Evolutionary conservation across 805 yeast genomes (phyloP), one percentile per base, ranked within the genome.

Genomic region (Candida vartiovaarae): DNA sequence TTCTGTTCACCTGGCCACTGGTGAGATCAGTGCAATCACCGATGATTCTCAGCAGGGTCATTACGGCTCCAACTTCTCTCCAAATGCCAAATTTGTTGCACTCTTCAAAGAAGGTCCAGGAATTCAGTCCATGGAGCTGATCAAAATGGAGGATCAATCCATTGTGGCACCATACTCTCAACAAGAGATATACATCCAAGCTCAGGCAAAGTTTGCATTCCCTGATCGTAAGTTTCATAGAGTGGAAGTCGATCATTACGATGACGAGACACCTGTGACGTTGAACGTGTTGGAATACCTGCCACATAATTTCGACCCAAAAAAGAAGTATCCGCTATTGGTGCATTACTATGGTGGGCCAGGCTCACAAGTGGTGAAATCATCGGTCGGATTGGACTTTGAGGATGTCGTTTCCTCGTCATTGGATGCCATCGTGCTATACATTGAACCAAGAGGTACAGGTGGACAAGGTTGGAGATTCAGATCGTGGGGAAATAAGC

Each of bases 301-400:
- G 33, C 98, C 98, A 1, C 70, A 77, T 34, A 67, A 72, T 50
- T 91, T 91, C 59, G 76, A 86, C 56, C 66, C 70, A n/a, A 57
- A 64, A 5, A 53, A 55, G 34, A 63, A 55, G 30, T 76, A 91
- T 61, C 98, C 99, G 0, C 79, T 93, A 1, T 71, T 93, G 47
- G 93, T 93, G 55, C 89, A 75, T 59, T 89, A 88, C n/a, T 93
- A 93, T 58, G 97, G 95, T 27, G 99, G 99, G 0, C 99, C 99
- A 4, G 95, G 90, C 32, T 86, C 96, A 2, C 98, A 93, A 64
- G 69, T 75, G 38, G 95, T 89, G 4, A 68, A 70, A 37, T 76
- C 82, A 44, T 58, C 64, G 29, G 87, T 79, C 55, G 59, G 74
- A 0, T 66, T 82, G 33, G 76, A 74, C 9, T 90, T 88, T 62